Percentiles rank a stretch among this genome's conserved stretches.
Evolutionary conservation across 768 basidiomycete species (phyloP).

Genomic region (Coprinellus micaceus): DNA sequence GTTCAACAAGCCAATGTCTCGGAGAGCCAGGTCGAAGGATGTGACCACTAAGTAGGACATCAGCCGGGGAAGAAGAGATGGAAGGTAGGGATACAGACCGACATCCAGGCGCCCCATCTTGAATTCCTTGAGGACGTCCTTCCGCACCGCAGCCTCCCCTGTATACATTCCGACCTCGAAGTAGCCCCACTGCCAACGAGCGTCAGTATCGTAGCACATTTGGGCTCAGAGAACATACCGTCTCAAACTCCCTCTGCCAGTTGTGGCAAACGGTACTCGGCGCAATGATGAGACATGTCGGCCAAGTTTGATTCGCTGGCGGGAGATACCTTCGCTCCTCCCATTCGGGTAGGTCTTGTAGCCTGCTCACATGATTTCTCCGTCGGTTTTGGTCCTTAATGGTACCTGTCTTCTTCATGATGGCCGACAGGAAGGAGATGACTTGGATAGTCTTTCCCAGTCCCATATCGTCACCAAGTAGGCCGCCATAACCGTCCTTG

Average conservation of each 20-base stretch:
- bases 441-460: constrained; percentile 95
- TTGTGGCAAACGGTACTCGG: constrained; percentile 82
- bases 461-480: constrained; percentile 97
- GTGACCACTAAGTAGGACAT: constrained; percentile 59
- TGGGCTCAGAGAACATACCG: constrained; percentile 37
- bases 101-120: constrained; percentile 81
- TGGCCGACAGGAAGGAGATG: constrained; percentile 83
- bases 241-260: constrained; percentile 87
- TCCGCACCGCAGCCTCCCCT: constrained; percentile 49
- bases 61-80: neutral
- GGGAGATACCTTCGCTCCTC: constrained; percentile 50
- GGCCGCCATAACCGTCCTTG: constrained; percentile 61
- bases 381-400: constrained; percentile 63
- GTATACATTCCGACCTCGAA: constrained; percentile 81
- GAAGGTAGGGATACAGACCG: constrained; percentile 42
- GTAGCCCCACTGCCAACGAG: constrained; percentile 75
- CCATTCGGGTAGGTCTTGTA: constrained; percentile 62
- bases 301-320: constrained; percentile 69
- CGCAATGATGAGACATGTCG: constrained; percentile 84
- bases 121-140: constrained; percentile 64
- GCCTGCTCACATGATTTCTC: constrained; percentile 56
- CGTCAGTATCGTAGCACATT: neutral
- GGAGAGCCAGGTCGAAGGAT: constrained; percentile 71
- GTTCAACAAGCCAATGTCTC: constrained; percentile 66
- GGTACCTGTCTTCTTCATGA: constrained; percentile 81